Evolutionary conservation across 2,329 filamentous ascomycete species (phyloP), one percentile per base, ranked within the genome.

Genomic region (Alternaria arbusti): DNA sequence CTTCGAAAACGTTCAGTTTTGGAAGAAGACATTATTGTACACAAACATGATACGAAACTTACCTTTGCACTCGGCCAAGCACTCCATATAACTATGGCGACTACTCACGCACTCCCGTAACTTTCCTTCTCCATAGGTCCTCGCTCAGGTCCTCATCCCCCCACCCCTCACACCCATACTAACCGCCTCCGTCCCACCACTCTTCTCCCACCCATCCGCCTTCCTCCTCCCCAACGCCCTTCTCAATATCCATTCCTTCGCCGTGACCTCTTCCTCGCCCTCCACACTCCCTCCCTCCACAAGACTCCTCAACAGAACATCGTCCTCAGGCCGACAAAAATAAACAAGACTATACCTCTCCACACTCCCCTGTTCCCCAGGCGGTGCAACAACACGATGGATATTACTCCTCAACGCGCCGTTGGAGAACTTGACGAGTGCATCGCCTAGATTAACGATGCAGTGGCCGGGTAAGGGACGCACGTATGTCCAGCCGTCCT

Each of bases 321-420:
- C 67, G 59, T 76, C 70, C 67, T 77, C 84, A 4, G 85, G 85
- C 65, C 86, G 72, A 26, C 81, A 77, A 73, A 88, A 88, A 69
- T 87, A 87, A 10, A 87, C 86, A 20, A 88, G 66, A 73, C 85
- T 86, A 70, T 83, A 85, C 57, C 86, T 77, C 20, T 64, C 67
- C 12, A 64, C 58, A 9, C 43, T 52, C 0, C 58, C 69, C 71
- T 87, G 86, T 11, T 73, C 69, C 0, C 84, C 84, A 0, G 85
- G 84, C 40, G 86, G 82, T 26, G 78, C 77, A 10, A 83, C 82
- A 22, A 87, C 85, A 3, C 86, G 80, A 72, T 87, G 86, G 4
- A 82, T 70, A 23, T 81, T 82, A 22, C 75, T 79, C 60, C 81
- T 77, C 62, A 85, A 62, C 10, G 75, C 63, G 0, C 82, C 82